These are phyloP conservation scores for Syncephalastrum contaminatum DNA, from an alignment of 371 early-diverging fungal species.

Conservation along the genomic window DNA sequence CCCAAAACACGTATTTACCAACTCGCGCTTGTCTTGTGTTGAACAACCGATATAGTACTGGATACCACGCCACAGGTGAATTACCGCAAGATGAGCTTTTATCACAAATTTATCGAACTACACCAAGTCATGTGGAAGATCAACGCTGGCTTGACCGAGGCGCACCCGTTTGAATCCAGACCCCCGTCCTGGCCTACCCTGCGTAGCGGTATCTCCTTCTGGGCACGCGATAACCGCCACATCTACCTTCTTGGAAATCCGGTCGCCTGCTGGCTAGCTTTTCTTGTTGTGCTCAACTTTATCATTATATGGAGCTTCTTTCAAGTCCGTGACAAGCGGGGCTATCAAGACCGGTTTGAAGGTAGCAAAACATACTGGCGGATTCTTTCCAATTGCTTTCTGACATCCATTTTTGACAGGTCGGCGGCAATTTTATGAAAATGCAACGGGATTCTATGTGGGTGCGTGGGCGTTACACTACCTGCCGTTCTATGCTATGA, in stretches of 20 bases:
- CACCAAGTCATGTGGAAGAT: conserved; percentile 81
- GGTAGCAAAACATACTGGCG: conserved; percentile 16
- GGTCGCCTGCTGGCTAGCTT: conserved; percentile 83
- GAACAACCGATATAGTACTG: neutral
- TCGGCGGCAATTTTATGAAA: conserved; percentile 48
- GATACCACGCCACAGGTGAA: conserved; percentile 8
- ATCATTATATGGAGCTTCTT: conserved; percentile 59
- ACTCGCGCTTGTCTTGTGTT: neutral
- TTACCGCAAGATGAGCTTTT: conserved; percentile 60
- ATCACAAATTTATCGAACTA: conserved; percentile 79
- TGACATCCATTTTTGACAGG: conserved; percentile 8
- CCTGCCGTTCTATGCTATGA: conserved; percentile 94
- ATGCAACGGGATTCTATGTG: conserved; percentile 77
- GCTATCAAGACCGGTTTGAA: conserved; percentile 64
- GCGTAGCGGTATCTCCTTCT: conserved; percentile 86
- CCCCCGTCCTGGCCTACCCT: conserved; percentile 86
- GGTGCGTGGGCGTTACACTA: conserved; percentile 92
- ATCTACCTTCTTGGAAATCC: conserved; percentile 99
- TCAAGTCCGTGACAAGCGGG: conserved; percentile 70
- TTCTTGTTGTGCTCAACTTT: conserved; percentile 65
- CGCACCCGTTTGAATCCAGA: conserved; percentile 87
- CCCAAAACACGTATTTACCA: no score
- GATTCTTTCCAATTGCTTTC: neutral
- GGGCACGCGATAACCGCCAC: conserved; percentile 68
- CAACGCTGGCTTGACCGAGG: conserved; percentile 77